A percentile compares a stretch with the other conserved stretches of the same genome.
Evolutionary conservation across 768 basidiomycete species (phyloP).

Genomic region (Suillus luteus): DNA sequence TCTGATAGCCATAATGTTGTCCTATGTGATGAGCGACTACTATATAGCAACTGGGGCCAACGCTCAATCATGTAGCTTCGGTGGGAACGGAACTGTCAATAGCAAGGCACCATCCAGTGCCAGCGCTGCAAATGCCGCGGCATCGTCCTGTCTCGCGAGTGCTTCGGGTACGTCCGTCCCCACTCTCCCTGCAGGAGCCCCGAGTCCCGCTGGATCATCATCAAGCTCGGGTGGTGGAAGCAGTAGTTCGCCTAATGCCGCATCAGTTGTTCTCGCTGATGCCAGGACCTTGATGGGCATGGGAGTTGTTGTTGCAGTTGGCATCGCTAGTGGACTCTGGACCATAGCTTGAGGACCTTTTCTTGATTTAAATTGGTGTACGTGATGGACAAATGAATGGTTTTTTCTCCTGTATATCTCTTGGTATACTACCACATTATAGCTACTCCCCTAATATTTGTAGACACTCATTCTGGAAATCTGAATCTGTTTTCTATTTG

Average conservation of each 20-base stretch:
- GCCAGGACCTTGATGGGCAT: conserved; percentile 42
- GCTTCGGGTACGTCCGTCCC: conserved; percentile 67
- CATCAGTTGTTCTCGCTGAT: conserved; percentile 22
- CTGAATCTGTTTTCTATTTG: background rate
- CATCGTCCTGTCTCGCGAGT: conserved; percentile 66
- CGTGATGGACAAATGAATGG: background rate
- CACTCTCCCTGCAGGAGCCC: conserved; percentile 40
- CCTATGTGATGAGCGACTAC: conserved; percentile 80
- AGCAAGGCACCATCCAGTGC: conserved; percentile 48
- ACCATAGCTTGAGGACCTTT: conserved; percentile 38
- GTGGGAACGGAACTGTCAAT: conserved; percentile 83
- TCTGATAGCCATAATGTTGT: conserved; percentile 68
- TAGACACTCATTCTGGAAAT: background rate
- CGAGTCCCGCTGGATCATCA: conserved; percentile 26
- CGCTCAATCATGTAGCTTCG: conserved; percentile 71
- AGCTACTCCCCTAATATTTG: background rate
- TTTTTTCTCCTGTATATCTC: background rate
- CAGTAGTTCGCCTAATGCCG: conserved; percentile 27
- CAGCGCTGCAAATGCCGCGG: conserved; percentile 55
- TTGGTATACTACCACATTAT: background rate
- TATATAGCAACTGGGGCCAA: conserved; percentile 66
- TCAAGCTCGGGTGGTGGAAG: conserved; percentile 24
- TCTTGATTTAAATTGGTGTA: background rate
- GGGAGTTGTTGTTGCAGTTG: conserved; percentile 36
- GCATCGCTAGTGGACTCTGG: conserved; percentile 45